Conservation (phyloP, 768 basidiomycete genomes). For the Sistotremastrum suecicum region DNA sequence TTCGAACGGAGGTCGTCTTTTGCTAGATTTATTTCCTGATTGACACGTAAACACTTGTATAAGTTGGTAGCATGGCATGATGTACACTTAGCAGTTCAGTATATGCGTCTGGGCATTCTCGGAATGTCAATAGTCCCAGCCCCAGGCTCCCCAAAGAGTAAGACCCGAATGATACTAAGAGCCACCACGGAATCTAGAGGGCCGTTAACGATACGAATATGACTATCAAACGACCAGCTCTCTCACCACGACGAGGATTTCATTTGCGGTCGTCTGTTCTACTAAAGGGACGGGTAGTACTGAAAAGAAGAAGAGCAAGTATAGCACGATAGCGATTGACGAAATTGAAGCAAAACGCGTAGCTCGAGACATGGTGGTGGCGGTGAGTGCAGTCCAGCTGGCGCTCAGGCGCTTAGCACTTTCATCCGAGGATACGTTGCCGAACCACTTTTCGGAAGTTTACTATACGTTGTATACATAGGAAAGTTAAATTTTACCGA, state of each 20-base stretch:
- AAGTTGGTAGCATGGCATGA: slow-evolving; percentile 1
- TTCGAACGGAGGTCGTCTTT: too few relatives aligned
- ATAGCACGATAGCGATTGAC: slow-evolving; percentile 30
- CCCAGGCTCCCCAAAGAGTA: slow-evolving; percentile 70
- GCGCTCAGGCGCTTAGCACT: too few relatives aligned
- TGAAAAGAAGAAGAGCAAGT: slow-evolving; percentile 43
- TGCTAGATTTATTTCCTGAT: too few relatives aligned
- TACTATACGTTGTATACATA: too few relatives aligned
- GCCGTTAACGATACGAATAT: background rate
- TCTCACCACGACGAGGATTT: slow-evolving; percentile 50
- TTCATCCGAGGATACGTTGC: too few relatives aligned
- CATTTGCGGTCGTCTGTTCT: slow-evolving; percentile 26
- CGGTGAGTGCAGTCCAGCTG: background rate
- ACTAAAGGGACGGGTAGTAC: slow-evolving; percentile 41
- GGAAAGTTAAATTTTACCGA: too few relatives aligned
- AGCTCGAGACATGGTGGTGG: slow-evolving; percentile 41
- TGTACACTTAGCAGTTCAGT: slow-evolving; percentile 49
- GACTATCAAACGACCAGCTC: background rate
- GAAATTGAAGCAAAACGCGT: slow-evolving; percentile 35
- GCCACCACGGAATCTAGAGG: slow-evolving; percentile 68
- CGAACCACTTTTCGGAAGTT: too few relatives aligned
- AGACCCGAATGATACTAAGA: slow-evolving; percentile 65
- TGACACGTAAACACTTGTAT: too few relatives aligned
- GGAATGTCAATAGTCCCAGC: slow-evolving; percentile 56
- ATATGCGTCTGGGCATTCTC: slow-evolving; percentile 72